Evolutionary conservation across 768 basidiomycete genomes (phyloP).

Genomic region (Cystobasidium tubakii): DNA sequence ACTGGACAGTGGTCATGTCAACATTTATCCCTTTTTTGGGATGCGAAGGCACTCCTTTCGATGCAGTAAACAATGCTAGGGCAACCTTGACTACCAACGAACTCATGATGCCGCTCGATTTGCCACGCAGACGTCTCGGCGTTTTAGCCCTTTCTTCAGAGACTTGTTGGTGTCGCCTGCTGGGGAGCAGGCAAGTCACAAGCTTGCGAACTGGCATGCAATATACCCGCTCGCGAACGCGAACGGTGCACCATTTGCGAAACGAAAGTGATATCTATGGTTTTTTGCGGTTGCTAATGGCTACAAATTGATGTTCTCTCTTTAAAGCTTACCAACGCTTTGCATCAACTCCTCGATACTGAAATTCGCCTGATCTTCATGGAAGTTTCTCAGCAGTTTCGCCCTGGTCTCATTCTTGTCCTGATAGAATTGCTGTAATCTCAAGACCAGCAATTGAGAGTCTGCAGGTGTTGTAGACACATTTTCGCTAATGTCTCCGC

Average conservation of each 20-base stretch:
- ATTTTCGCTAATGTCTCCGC: conserved; percentile 82
- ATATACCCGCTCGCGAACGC: too few relatives aligned
- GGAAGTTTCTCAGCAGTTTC: conserved; percentile 63
- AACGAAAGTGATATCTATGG: too few relatives aligned
- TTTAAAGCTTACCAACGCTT: conserved; percentile 35
- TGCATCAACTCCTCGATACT: conserved; percentile 73
- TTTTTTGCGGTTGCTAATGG: too few relatives aligned
- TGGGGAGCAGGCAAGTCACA: too few relatives aligned
- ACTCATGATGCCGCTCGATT: background rate
- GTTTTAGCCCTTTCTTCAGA: too few relatives aligned
- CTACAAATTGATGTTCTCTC: background rate
- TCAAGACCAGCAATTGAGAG: conserved; percentile 73
- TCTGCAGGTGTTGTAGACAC: conserved; percentile 56
- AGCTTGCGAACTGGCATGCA: too few relatives aligned
- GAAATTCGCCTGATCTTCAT: conserved; percentile 71
- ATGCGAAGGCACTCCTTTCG: background rate
- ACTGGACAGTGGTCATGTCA: too few relatives aligned
- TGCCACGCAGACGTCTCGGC: too few relatives aligned
- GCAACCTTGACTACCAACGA: background rate
- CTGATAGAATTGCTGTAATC: conserved; percentile 73
- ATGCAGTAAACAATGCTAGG: background rate
- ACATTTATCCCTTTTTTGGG: background rate
- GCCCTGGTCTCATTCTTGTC: conserved; percentile 48
- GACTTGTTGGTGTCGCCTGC: too few relatives aligned
- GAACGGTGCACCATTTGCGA: too few relatives aligned